phyloP scores from a whole-genome alignment of 2,329 filamentous ascomycete genomes.

The Epichloe gansuensis region DNA sequence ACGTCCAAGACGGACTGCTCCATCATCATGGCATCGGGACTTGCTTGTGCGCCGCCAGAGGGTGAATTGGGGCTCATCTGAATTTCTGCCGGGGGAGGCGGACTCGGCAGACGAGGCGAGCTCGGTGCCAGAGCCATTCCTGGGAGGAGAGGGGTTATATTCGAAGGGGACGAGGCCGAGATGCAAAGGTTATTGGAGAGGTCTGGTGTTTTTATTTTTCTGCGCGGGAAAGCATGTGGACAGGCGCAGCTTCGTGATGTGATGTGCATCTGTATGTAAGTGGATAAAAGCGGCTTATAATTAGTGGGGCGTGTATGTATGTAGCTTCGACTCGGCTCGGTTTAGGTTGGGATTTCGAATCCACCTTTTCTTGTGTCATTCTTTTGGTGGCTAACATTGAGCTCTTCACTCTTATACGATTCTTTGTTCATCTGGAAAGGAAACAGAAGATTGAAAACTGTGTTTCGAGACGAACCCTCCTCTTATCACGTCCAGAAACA shows the following conservation, averaged over 20 bases:
- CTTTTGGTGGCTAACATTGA: too few relatives aligned
- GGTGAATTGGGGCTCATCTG: constrained; percentile 76
- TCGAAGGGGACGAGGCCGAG: background rate
- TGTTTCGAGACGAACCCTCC: background rate
- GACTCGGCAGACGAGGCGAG: constrained; percentile 87
- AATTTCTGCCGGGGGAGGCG: constrained; percentile 90
- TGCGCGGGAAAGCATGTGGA: too few relatives aligned
- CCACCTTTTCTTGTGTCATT: background rate
- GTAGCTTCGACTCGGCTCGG: background rate
- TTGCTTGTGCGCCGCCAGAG: constrained; percentile 40
- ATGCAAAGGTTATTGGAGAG: background rate
- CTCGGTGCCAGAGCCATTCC: constrained; percentile 52
- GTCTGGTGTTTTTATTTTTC: background rate
- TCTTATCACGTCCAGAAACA: background rate
- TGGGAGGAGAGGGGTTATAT: background rate
- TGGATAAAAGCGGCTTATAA: constrained; percentile 7
- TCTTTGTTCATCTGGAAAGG: background rate
- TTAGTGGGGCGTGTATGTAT: constrained; percentile 5
- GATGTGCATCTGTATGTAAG: too few relatives aligned
- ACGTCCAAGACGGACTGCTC: constrained; percentile 54
- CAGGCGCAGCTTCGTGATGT: too few relatives aligned
- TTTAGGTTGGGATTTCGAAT: background rate
- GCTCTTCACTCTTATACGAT: background rate
- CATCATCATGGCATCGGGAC: constrained; percentile 46
- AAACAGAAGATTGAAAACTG: background rate